Conservation (phyloP, 2,329 filamentous ascomycete species). For the Pyrenochaeta sp. region DNA sequence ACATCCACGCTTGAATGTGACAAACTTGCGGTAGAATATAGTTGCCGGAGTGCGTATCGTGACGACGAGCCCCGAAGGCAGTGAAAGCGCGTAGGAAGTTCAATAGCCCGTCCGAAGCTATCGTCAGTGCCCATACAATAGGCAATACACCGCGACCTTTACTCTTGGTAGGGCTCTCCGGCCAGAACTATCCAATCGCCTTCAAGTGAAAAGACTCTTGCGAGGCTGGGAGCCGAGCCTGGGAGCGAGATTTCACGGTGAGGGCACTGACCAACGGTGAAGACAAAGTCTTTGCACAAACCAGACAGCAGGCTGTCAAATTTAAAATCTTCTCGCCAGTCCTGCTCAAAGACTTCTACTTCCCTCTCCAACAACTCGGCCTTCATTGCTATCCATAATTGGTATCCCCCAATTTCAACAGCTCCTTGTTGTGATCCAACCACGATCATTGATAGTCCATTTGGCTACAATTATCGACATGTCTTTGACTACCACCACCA, state of each 20-base stretch:
- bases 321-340: neutral
- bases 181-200: neutral
- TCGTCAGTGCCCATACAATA: neutral
- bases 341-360: neutral
- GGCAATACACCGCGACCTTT: neutral
- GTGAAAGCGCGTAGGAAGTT: no score
- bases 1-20: no score
- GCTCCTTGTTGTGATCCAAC: no score
- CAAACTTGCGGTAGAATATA: no score
- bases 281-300: neutral
- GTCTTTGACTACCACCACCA: neutral
- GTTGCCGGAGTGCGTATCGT: no score
- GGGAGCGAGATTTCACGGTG: neutral
- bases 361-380: neutral
- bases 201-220: neutral
- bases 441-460: neutral
- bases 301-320: neutral
- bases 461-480: neutral
- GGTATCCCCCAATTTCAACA: no score
- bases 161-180: neutral
- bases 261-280: conserved; percentile 1
- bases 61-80: no score
- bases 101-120: no score
- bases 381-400: no score
- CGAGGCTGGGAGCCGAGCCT: neutral